Conservation (phyloP, 1,139 yeast genomes). For the Suhomyces chickasaworum region DNA sequence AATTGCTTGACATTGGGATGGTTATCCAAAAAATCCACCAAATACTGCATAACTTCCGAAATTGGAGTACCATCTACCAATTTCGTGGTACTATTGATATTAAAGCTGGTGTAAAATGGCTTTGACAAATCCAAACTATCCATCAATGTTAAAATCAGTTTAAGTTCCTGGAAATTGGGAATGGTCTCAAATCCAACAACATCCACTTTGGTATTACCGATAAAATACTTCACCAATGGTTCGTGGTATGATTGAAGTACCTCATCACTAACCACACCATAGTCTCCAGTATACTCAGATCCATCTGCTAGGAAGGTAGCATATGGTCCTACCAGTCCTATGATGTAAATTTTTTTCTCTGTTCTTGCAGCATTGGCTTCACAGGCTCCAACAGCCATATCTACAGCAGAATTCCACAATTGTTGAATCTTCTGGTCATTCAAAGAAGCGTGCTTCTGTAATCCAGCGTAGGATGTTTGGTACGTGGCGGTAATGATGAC, state of each 20-base stretch:
- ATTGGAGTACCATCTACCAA: conserved; percentile 40
- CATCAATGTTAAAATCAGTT: conserved; percentile 32
- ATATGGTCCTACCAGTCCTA: conserved; percentile 73
- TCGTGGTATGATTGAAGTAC: conserved; percentile 49
- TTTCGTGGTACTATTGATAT: conserved; percentile 25
- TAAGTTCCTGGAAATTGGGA: conserved; percentile 55
- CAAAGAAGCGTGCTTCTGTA: conserved; percentile 35
- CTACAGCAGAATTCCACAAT: conserved; percentile 36
- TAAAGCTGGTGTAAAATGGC: conserved; percentile 34
- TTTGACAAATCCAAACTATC: conserved; percentile 20
- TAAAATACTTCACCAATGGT: conserved; percentile 46
- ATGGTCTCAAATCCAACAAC: conserved; percentile 66
- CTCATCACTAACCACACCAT: conserved; percentile 33
- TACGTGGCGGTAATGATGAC: conserved; percentile 62
- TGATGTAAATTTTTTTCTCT: conserved; percentile 30
- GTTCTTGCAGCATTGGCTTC: too few species aligned
- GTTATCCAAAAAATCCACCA: conserved; percentile 18
- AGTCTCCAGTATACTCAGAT: conserved; percentile 68
- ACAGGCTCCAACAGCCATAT: conserved; percentile 33
- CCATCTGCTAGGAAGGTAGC: conserved; percentile 69
- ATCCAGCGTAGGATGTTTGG: conserved; percentile 54
- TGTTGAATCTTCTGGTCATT: conserved; percentile 25
- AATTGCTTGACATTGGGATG: conserved; percentile 14
- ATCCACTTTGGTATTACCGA: conserved; percentile 44
- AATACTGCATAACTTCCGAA: conserved; percentile 22